Conservation (phyloP, 2,329 filamentous ascomycete genomes). For the Helminthosporium solani region DNA sequence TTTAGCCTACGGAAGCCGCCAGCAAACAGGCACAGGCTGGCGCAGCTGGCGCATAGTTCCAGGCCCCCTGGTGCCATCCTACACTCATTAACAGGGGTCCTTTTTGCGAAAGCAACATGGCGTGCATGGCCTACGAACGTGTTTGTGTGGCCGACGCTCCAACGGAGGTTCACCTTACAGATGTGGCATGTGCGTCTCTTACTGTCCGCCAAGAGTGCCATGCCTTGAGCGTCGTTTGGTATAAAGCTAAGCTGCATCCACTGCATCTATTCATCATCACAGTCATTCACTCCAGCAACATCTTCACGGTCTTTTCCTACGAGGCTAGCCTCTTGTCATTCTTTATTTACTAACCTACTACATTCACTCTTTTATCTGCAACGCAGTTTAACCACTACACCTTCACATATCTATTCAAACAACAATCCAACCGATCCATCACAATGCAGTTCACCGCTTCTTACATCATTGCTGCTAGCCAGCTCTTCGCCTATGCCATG, state of each 20-base stretch:
- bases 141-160: constrained; percentile 8
- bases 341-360: constrained; percentile 15
- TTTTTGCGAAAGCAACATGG: constrained; percentile 13
- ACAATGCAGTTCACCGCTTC: constrained; percentile 23
- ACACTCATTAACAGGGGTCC: constrained; percentile 13
- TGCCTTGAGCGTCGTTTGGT: constrained; percentile 1
- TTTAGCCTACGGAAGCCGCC: constrained; percentile 13
- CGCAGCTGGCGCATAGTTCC: constrained; percentile 13
- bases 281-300: constrained; percentile 11
- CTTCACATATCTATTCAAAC: constrained; percentile 6
- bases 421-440: constrained; percentile 6
- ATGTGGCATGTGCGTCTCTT: neutral
- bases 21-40: constrained; percentile 12
- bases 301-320: constrained; percentile 12
- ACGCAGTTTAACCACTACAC: constrained; percentile 4
- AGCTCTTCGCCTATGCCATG: constrained; percentile 25
- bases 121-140: constrained; percentile 3
- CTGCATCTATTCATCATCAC: constrained; percentile 7
- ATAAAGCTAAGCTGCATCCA: constrained; percentile 8
- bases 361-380: constrained; percentile 10
- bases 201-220: constrained; percentile 1
- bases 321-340: constrained; percentile 23
- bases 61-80: constrained; percentile 13
- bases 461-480: constrained; percentile 30
- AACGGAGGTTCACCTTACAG: constrained; percentile 8